phyloP scores from a whole-genome alignment of 192 early-diverging fungal genomes.

The Linnemannia zychae region DNA sequence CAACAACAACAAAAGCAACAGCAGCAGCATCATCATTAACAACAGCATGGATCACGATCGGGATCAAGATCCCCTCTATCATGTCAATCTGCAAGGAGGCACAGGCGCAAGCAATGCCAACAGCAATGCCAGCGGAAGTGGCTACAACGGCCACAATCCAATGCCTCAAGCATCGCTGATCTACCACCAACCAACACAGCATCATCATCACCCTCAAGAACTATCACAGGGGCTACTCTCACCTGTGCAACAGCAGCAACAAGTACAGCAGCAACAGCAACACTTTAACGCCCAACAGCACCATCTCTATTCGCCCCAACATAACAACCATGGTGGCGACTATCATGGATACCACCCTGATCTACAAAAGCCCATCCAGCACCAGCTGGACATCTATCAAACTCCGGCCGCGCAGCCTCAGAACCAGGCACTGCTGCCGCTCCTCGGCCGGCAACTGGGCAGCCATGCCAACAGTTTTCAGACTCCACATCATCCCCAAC shows the following conservation, averaged over 20 bases:
- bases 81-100: conserved; percentile 15
- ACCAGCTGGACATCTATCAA: conserved; percentile 47
- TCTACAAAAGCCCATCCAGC: conserved; percentile 35
- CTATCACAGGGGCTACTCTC: conserved; percentile 13
- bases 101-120: neutral
- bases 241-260: conserved; percentile 17
- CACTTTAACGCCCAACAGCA: conserved; percentile 29
- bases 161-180: neutral
- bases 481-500: conserved; percentile 22
- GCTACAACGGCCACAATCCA: conserved; percentile 5
- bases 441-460: conserved; percentile 30
- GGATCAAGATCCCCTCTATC: conserved; percentile 15
- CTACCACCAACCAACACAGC: conserved; percentile 16
- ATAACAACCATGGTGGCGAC: conserved; percentile 21
- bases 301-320: conserved; percentile 19
- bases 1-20: neutral
- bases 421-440: conserved; percentile 23
- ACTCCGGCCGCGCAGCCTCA: conserved; percentile 21
- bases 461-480: conserved; percentile 19
- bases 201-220: conserved; percentile 16
- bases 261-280: neutral
- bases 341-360: conserved; percentile 27
- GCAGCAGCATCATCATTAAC: neutral
- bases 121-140: neutral
- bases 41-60: conserved; percentile 20